Percentiles rank a stretch among this genome's conserved stretches.
Conservation (phyloP, 768 basidiomycete genomes). For the Serendipita indica region DNA sequence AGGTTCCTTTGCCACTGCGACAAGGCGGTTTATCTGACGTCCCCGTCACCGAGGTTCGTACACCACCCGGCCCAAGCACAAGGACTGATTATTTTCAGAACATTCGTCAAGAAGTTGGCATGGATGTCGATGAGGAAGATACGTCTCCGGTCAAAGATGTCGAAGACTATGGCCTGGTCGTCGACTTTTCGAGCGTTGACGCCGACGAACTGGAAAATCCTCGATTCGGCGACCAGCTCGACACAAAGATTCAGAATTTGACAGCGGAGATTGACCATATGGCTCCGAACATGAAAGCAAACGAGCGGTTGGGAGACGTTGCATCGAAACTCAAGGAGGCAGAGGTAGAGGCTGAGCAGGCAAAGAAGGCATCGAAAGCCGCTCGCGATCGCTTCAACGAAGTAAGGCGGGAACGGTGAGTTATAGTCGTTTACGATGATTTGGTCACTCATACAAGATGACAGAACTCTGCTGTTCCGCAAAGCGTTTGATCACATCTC, state of each 20-base stretch:
- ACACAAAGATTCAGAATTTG: conserved; percentile 54
- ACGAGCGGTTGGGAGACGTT: conserved; percentile 79
- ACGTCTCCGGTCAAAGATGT: conserved; percentile 58
- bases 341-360: conserved; percentile 83
- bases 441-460: background rate
- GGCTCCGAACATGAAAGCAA: conserved; percentile 95
- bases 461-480: conserved; percentile 74
- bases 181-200: conserved; percentile 61
- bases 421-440: background rate
- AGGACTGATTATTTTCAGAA: conserved; percentile 32
- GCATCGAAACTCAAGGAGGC: conserved; percentile 75
- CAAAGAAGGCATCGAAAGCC: conserved; percentile 72
- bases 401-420: conserved; percentile 36
- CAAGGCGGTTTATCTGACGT: conserved; percentile 70
- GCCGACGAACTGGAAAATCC: conserved; percentile 61
- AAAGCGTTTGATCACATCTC: conserved; percentile 94
- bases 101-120: conserved; percentile 68
- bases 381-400: conserved; percentile 91
- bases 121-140: conserved; percentile 88
- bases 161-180: conserved; percentile 76
- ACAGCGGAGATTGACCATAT: conserved; percentile 75
- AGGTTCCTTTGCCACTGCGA: conserved; percentile 66
- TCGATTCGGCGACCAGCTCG: conserved; percentile 43
- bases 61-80: background rate
- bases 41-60: conserved; percentile 81